phyloP scores from a whole-genome alignment of 2,329 filamentous ascomycete genomes.

The Cytospora piceicola region DNA sequence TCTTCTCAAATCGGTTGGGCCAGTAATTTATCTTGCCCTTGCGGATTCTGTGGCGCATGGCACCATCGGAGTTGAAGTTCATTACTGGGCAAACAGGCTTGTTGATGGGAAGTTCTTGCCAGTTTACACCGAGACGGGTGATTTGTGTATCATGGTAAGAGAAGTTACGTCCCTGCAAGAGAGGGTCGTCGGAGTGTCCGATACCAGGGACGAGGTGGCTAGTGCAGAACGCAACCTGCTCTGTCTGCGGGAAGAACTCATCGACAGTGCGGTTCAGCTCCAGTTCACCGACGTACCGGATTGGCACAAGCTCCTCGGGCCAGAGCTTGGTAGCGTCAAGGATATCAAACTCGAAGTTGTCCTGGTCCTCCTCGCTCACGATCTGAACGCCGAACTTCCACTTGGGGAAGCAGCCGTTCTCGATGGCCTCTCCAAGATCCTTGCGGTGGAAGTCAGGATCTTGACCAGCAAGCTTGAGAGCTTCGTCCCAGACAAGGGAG shows the following conservation, averaged over 20 bases:
- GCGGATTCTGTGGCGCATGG: slow-evolving; percentile 72
- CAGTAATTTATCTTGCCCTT: slow-evolving; percentile 78
- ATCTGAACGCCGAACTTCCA: slow-evolving; percentile 86
- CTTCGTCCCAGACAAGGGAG: slow-evolving; percentile 79
- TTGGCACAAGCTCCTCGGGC: slow-evolving; percentile 76
- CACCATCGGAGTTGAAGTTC: slow-evolving; percentile 77
- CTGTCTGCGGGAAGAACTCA: slow-evolving; percentile 81
- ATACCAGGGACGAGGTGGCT: slow-evolving; percentile 79
- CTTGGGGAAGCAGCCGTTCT: slow-evolving; percentile 69
- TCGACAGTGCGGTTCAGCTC: slow-evolving; percentile 80
- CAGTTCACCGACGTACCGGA: slow-evolving; percentile 78
- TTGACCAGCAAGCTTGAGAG: slow-evolving; percentile 72
- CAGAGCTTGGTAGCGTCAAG: slow-evolving; percentile 85
- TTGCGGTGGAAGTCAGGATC: slow-evolving; percentile 84
- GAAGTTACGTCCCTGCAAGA: slow-evolving; percentile 74
- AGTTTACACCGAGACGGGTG: slow-evolving; percentile 72
- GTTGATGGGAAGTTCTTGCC: slow-evolving; percentile 78
- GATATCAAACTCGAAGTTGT: slow-evolving; percentile 84
- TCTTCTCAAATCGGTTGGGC: slow-evolving; percentile 70
- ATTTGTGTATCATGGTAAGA: slow-evolving; percentile 71
- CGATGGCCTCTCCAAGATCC: slow-evolving; percentile 75
- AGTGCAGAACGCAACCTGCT: slow-evolving; percentile 84
- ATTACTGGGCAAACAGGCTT: slow-evolving; percentile 74
- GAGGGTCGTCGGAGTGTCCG: slow-evolving; percentile 75
- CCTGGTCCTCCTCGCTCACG: slow-evolving; percentile 66